Evolutionary conservation across 2,329 filamentous ascomycete genomes (phyloP), one percentile per base, ranked within the genome.

Genomic region (Neofusicoccum kwambonambiense): DNA sequence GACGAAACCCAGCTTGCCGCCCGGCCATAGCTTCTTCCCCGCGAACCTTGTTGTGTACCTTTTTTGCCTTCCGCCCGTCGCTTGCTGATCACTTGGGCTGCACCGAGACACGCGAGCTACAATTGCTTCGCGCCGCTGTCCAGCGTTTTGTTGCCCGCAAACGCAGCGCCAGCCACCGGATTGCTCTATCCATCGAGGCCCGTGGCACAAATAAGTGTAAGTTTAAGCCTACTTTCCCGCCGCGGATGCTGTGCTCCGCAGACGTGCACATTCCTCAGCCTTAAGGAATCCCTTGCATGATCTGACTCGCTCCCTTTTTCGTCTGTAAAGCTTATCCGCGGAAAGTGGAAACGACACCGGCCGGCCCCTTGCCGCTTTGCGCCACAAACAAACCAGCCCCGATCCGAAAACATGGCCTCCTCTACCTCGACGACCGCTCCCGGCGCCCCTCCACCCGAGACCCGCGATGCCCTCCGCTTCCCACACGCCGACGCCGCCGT

Each of bases 401-500:
- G 4, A 39, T 37, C 51, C 31, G 12, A 19, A 6, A 37, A 31
- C 13, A 22, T 35, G 31, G 11, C 56, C 19, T 17, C 41, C 31
- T 19, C 42, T 5, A 9, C 41, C 31, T 19, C 42, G 11, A 9
- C 52, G 17, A 50, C n/a, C 15, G 27, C 27, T 1, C 1, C 27
- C 27, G 27, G 27, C 27, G 27, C 47, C 22, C 51, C 19, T n/a
- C 19, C 69, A 9, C 9, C 64, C 34, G 58, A 65, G 42, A 31
- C 64, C 17, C 68, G 75, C 64, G 70, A 72, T 41, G 64, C 70
- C 34, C 69, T 75, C 58, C 69, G 67, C 42, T 84, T 84, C 67
- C 78, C 84, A 11, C 69, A 74, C 13, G 74, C 79, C 47, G 72
- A 80, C 4, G 73, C 81, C 49, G 72, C 76, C 4, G 84, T 83